phyloP scores from a whole-genome alignment of 2,329 filamentous ascomycete genomes.

The Cladosporium sp. region DNA sequence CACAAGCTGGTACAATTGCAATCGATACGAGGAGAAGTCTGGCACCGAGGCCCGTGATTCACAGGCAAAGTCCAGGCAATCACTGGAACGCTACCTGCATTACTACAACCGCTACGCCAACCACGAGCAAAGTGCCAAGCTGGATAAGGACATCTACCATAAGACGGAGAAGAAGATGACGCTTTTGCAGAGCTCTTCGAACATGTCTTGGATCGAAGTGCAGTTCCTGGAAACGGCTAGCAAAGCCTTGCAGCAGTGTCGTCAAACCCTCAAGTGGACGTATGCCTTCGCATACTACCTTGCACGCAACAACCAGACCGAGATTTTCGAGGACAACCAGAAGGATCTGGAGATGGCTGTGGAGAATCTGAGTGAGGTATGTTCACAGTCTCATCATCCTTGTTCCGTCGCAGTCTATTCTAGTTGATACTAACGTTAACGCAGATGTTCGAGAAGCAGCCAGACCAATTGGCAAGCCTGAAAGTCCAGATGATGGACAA shows the following conservation, averaged over 20 bases:
- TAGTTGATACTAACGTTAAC: not conserved
- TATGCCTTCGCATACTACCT: conserved; percentile 98
- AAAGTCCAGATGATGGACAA: conserved; percentile 99
- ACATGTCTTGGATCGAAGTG: conserved; percentile 98
- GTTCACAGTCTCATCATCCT: not conserved
- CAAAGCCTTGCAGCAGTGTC: conserved; percentile 88
- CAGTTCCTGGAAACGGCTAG: conserved; percentile 94
- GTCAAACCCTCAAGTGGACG: conserved; percentile 99
- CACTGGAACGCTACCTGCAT: conserved; percentile 91
- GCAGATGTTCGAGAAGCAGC: conserved; percentile 92
- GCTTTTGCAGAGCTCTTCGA: conserved; percentile 84
- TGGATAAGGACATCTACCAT: conserved; percentile 91
- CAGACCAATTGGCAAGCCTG: conserved; percentile 75
- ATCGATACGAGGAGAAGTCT: conserved; percentile 93
- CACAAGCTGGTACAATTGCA: conserved; percentile 99
- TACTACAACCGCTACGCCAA: conserved; percentile 99
- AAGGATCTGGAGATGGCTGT: conserved; percentile 97
- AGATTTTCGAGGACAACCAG: conserved; percentile 98
- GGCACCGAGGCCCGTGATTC: conserved; percentile 85
- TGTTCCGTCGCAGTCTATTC: not conserved
- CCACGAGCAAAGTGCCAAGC: conserved; percentile 93
- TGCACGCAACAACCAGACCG: conserved; percentile 89
- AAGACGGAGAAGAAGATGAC: conserved; percentile 99
- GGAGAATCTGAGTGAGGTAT: conserved; percentile 77
- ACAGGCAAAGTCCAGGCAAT: conserved; percentile 84